phyloP scores from a whole-genome alignment of 2,329 filamentous ascomycete genomes.

The Calonectria pteridis region DNA sequence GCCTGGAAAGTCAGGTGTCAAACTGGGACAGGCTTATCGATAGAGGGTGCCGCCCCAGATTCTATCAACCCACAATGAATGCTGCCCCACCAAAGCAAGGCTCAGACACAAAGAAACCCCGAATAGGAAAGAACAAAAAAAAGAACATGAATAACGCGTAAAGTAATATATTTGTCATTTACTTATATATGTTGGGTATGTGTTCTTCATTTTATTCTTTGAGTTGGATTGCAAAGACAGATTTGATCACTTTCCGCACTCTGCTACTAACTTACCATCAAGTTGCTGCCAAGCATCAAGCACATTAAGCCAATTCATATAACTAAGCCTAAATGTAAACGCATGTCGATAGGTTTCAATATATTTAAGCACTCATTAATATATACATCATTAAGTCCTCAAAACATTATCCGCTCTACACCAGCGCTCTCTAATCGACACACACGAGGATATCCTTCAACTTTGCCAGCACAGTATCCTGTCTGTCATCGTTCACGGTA shows the following conservation, averaged over 20 bases:
- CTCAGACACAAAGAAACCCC: not conserved
- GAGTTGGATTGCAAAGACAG: not conserved
- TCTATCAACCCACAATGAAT: not conserved
- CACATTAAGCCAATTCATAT: not conserved
- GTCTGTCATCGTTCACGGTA: constrained; percentile 54
- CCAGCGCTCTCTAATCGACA: constrained; percentile 21
- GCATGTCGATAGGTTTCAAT: not conserved
- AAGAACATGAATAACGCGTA: not conserved
- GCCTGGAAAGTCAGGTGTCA: constrained; percentile 40
- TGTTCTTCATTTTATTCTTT: not conserved
- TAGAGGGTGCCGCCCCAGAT: constrained; percentile 25
- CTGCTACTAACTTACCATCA: not conserved
- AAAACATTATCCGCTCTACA: not conserved
- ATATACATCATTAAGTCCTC: not conserved
- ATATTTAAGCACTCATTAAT: not conserved
- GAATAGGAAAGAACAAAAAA: not conserved
- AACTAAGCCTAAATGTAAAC: not conserved
- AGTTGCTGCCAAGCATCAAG: not conserved
- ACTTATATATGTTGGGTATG: not conserved
- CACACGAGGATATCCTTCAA: constrained; percentile 49
- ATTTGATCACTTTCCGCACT: not conserved
- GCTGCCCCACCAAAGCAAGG: not conserved
- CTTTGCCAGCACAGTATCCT: constrained; percentile 48
- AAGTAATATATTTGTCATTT: not conserved
- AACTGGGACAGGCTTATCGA: constrained; percentile 38